Evolutionary conservation across 163 green algal genomes (phyloP).

Genomic region (Trebouxia gelatinosa): DNA sequence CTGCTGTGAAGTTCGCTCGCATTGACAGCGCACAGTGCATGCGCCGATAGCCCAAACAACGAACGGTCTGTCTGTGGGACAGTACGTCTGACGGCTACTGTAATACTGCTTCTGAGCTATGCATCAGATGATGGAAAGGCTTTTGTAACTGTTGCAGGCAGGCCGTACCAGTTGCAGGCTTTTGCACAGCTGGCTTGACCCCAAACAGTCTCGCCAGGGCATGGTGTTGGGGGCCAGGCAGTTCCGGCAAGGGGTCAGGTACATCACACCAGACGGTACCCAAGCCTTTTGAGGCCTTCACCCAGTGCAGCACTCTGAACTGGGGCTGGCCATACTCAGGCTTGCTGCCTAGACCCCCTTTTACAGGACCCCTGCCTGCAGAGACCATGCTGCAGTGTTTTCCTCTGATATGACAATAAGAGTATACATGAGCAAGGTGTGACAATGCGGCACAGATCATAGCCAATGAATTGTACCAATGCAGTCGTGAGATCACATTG

Average conservation of each 20-base stretch:
- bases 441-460: background rate
- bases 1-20: too few relatives aligned
- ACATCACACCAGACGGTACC: conserved; percentile 27
- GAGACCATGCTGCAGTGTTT: background rate
- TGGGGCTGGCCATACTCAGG: conserved; percentile 10
- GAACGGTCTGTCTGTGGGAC: too few relatives aligned
- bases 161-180: background rate
- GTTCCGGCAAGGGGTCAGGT: background rate
- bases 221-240: background rate
- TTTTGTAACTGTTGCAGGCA: background rate
- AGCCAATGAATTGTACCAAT: too few relatives aligned
- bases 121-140: background rate
- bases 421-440: background rate
- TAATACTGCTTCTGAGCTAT: too few relatives aligned
- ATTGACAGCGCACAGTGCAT: too few relatives aligned
- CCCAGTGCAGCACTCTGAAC: conserved; percentile 36
- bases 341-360: background rate
- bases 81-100: too few relatives aligned
- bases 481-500: too few relatives aligned
- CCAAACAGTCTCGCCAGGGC: conserved; percentile 32
- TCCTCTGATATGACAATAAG: background rate
- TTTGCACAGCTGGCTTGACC: conserved; percentile 7
- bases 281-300: conserved; percentile 17
- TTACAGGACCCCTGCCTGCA: background rate
- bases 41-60: too few relatives aligned